Percentiles rank a stretch among this genome's conserved stretches.
These are phyloP conservation scores for Arachis monticola DNA, from an alignment of 331 rosid genomes.

Conservation along the genomic window DNA sequence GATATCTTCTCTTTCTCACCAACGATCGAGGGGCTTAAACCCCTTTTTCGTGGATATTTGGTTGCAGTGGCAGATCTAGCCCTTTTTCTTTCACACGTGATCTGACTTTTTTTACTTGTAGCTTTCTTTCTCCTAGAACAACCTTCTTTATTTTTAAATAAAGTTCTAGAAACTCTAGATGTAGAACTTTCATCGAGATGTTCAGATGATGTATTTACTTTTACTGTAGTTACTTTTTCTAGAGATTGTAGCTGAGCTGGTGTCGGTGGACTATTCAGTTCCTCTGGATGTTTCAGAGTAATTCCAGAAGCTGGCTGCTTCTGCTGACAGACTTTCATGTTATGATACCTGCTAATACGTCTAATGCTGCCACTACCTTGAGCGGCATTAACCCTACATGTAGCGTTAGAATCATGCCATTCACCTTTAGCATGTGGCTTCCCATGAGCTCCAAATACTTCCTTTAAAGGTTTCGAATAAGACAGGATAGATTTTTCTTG, in stretches of 20 bases:
- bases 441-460: neutral
- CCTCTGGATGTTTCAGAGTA: constrained; percentile 39
- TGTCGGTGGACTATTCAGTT: constrained; percentile 31
- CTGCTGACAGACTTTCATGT: constrained; percentile 33
- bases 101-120: neutral
- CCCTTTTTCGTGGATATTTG: constrained; percentile 23
- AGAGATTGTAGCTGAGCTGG: constrained; percentile 38
- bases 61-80: constrained; percentile 16
- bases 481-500: constrained; percentile 32
- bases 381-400: constrained; percentile 10
- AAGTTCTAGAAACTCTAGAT: constrained; percentile 25
- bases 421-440: constrained; percentile 25
- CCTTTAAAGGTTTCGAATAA: constrained; percentile 18
- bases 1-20: constrained; percentile 11
- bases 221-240: neutral
- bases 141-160: constrained; percentile 17
- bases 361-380: constrained; percentile 7
- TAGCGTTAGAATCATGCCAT: constrained; percentile 23
- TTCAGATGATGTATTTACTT: constrained; percentile 12
- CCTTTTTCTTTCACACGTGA: constrained; percentile 8
- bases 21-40: constrained; percentile 32
- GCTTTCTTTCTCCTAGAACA: constrained; percentile 20
- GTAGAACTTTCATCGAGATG: constrained; percentile 24
- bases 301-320: constrained; percentile 39
- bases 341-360: constrained; percentile 33